Evolutionary conservation across 192 early-diverging fungal genomes (phyloP), one percentile per base, ranked within the genome.

Genomic region (Mortierella claussenii): DNA sequence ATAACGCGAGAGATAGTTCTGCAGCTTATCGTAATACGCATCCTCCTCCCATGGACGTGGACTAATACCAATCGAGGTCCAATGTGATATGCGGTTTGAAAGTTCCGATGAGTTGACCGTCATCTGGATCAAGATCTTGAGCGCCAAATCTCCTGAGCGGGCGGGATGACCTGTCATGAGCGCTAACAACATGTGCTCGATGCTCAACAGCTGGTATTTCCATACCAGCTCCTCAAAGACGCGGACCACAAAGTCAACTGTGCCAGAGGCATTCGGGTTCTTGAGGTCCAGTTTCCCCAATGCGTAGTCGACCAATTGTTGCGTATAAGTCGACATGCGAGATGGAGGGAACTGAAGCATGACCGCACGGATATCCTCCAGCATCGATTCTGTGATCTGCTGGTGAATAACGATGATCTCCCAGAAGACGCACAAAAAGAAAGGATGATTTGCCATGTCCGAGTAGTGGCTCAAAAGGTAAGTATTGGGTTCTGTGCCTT

Each of bases 21-120:
- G 79, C 24, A 92, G 66, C 55, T 91, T 91, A 37, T 82, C 79
- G 73, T 88, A 85, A 30, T 88, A 86, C n/a, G 81, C 79, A 65
- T 87, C 83, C 70, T 94, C 92, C 18, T 84, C 81, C 92, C 92
- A 94, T 46, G 88, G 87, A 10, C 90, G 79, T 48, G 83, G 83
- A 49, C 78, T 83, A 61, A 94, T 90, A 11, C 84, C 79, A 51
- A 91, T 81, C 0, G 82, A 78, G 23, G 85, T 87, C 87, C 90
- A 94, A 58, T 89, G 86, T 43, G 70, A 60, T 26, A 91, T 85
- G 7, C 92, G 85, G 53, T 64, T 86, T 76, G 34, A 90, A 61
- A 66, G 79, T 78, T 64, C 83, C 32, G 61, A 85, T 71, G 47
- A 86, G 79, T 47, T 55, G 55, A 71, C 82, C 55, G 45, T 78